Evolutionary conservation across 1,284 basidiomycete species (phyloP).

Genomic region (Ganoderma sinense): DNA sequence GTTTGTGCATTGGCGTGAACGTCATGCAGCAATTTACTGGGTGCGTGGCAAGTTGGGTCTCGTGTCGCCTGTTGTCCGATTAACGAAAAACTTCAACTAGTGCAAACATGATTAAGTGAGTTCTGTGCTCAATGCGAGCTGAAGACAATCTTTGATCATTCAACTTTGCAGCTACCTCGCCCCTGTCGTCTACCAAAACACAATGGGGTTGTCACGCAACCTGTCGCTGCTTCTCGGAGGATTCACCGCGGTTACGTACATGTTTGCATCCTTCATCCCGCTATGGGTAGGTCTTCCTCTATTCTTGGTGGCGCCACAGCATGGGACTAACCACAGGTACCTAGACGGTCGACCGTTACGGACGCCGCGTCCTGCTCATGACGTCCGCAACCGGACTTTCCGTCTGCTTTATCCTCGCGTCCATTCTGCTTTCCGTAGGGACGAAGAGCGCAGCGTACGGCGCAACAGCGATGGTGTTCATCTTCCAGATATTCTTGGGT

Average conservation of each 20-base stretch:
- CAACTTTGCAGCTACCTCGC: slow-evolving; percentile 43
- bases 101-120: slow-evolving; percentile 30
- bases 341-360: slow-evolving; percentile 51
- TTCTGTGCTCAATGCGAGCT: neutral
- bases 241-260: slow-evolving; percentile 49
- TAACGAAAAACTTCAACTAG: neutral
- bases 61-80: neutral
- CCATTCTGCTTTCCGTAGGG: slow-evolving; percentile 27
- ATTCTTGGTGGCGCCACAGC: no score
- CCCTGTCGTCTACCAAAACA: slow-evolving; percentile 52
- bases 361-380: slow-evolving; percentile 48
- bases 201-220: slow-evolving; percentile 51
- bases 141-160: neutral
- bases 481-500: slow-evolving; percentile 48
- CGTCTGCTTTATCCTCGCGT: slow-evolving; percentile 33
- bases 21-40: slow-evolving; percentile 54
- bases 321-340: neutral
- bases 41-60: slow-evolving; percentile 28
- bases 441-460: slow-evolving; percentile 27
- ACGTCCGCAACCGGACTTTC: slow-evolving; percentile 48
- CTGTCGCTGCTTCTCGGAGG: slow-evolving; percentile 51
- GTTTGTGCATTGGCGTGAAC: slow-evolving; percentile 48
- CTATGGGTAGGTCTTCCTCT: slow-evolving; percentile 43
- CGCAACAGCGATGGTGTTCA: slow-evolving; percentile 41
- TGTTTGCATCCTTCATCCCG: slow-evolving; percentile 54